These are phyloP conservation scores for Gleditsia sinensis DNA, from an alignment of 306 rosid species.

Conservation along the genomic window DNA sequence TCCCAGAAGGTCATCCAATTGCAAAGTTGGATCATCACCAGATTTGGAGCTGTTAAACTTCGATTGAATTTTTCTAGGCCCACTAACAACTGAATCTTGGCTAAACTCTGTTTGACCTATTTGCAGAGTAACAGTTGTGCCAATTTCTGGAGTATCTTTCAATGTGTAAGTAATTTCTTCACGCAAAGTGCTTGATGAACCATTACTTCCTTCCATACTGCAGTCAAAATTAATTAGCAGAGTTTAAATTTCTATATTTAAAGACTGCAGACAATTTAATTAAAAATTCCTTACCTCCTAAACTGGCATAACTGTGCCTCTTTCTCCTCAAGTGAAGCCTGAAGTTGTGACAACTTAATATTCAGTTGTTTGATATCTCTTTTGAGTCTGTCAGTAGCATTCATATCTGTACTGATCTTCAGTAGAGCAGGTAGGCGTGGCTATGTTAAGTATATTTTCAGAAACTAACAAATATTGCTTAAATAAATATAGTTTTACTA, in stretches of 20 bases:
- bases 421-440: slow-evolving; percentile 82
- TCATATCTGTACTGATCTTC: slow-evolving; percentile 84
- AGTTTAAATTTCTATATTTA: neutral
- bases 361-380: slow-evolving; percentile 75
- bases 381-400: slow-evolving; percentile 67
- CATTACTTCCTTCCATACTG: slow-evolving; percentile 55
- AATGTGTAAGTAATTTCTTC: slow-evolving; percentile 54
- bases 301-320: slow-evolving; percentile 65
- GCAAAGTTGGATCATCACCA: slow-evolving; percentile 41
- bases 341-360: slow-evolving; percentile 76
- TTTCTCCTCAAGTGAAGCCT: slow-evolving; percentile 80
- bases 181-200: slow-evolving; percentile 49
- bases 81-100: slow-evolving; percentile 50
- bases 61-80: slow-evolving; percentile 40
- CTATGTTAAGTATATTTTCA: slow-evolving; percentile 61
- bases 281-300: slow-evolving; percentile 58
- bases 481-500: neutral
- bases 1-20: slow-evolving; percentile 36
- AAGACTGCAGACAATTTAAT: slow-evolving; percentile 2
- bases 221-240: slow-evolving; percentile 35
- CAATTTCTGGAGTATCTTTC: slow-evolving; percentile 49
- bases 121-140: slow-evolving; percentile 38
- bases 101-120: slow-evolving; percentile 42
- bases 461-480: neutral
- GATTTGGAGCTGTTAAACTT: slow-evolving; percentile 45